Conservation (phyloP, 441 rosid genomes). For the Sinapis alba region DNA sequence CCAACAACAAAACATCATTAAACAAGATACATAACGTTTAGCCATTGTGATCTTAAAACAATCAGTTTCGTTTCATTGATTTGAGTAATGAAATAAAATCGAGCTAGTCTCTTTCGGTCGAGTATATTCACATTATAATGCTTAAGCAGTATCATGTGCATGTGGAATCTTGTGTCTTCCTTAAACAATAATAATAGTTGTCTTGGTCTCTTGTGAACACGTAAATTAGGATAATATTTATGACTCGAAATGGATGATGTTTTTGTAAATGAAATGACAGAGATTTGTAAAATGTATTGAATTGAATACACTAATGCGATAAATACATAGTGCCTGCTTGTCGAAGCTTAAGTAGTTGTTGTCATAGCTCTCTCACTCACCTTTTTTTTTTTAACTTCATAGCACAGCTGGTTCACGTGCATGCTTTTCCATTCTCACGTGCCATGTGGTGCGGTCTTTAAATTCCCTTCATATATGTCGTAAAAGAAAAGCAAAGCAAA, state of each 20-base stretch:
- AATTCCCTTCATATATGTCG: slow-evolving; percentile 17
- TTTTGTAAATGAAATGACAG: not conserved
- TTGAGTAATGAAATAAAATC: not conserved
- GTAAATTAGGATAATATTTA: slow-evolving; percentile 14
- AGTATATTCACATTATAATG: slow-evolving; percentile 22
- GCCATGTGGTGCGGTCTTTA: slow-evolving; percentile 37
- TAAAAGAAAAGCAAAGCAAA: not conserved
- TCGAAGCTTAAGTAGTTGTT: slow-evolving; percentile 32
- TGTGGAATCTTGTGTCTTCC: slow-evolving; percentile 25
- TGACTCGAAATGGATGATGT: not conserved
- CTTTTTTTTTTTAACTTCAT: slow-evolving; percentile 26
- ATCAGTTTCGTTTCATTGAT: not conserved
- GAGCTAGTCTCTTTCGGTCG: not conserved
- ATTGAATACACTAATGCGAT: slow-evolving; percentile 1
- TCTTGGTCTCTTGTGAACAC: slow-evolving; percentile 8
- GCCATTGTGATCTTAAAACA: not conserved
- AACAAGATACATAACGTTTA: slow-evolving; percentile 1
- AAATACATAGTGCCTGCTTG: slow-evolving; percentile 29
- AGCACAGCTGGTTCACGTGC: slow-evolving; percentile 40
- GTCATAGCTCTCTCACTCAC: slow-evolving; percentile 23
- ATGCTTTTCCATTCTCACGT: slow-evolving; percentile 40
- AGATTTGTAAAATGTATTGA: not conserved
- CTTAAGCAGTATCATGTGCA: slow-evolving; percentile 25
- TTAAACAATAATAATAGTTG: slow-evolving; percentile 13
- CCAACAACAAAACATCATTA: slow-evolving; percentile 26